Percentiles rank a stretch among this genome's conserved stretches.
phyloP scores from a whole-genome alignment of 139 green algal species.

The Haematococcus sp. region DNA sequence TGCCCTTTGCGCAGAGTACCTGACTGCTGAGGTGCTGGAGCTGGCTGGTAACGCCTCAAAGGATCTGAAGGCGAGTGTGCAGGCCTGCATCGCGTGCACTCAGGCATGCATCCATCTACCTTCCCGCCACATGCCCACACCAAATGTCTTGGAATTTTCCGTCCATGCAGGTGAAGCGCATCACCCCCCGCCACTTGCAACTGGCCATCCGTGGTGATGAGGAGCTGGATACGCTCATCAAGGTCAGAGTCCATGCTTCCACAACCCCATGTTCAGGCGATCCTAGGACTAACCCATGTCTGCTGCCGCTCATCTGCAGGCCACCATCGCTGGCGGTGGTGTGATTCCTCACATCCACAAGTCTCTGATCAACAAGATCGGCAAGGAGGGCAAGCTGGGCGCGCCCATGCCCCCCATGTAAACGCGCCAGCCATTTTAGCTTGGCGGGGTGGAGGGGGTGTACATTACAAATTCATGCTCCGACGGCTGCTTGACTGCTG shows the following conservation, averaged over 20 bases:
- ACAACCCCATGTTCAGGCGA: background rate
- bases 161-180: constrained; percentile 91
- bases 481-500: too few relatives aligned
- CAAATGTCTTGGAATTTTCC: background rate
- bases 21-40: constrained; percentile 97
- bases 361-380: constrained; percentile 69
- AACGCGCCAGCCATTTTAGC: too few relatives aligned
- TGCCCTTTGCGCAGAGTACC: constrained; percentile 69
- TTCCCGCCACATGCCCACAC: background rate
- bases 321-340: constrained; percentile 97
- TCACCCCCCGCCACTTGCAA: constrained; percentile 98
- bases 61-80: constrained; percentile 90
- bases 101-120: background rate
- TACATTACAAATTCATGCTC: too few relatives aligned
- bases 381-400: constrained; percentile 11
- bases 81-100: background rate
- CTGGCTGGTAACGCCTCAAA: constrained; percentile 98
- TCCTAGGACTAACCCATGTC: background rate
- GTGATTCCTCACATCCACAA: constrained; percentile 99
- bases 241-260: constrained; percentile 50
- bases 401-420: too few relatives aligned
- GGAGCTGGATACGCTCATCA: constrained; percentile 99
- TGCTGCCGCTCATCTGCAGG: constrained; percentile 45
- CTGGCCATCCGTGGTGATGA: constrained; percentile 98
- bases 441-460: too few relatives aligned